Base-by-base conservation (phyloP, 2,329 filamentous ascomycete genomes). In the Chaetomiaceae sp. region DNA sequence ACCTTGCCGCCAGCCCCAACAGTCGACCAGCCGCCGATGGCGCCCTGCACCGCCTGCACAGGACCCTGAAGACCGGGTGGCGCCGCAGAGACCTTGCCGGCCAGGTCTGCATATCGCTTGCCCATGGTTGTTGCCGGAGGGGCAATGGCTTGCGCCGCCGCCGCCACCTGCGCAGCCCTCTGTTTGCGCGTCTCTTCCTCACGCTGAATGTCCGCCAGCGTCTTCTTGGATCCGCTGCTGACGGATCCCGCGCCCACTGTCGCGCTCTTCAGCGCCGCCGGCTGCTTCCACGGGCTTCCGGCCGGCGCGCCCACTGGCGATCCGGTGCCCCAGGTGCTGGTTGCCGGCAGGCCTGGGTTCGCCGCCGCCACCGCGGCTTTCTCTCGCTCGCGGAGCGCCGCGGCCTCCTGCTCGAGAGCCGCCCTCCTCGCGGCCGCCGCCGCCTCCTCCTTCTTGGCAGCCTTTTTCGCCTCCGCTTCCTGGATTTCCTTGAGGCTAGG, bases 401-500 rank as follows among this genome's bases (percentile, higher is more conserved):
- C 66, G 68, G 79, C 69, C 61, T 97, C 91, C 62, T 88, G 87
- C 66, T 97, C 89, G 9, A 88, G 78, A 14, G 82, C 76, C 38
- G 83, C 83, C 56, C 86, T 87, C 56, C 90, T 85, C 50, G 84
- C 78, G 34, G 87, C 84, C 29, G 83, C 82, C 14, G 87, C 88
- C 44, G 81, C 70, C 60, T 93, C 88, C 61, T 97, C 91, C 11
- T 81, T 83, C 67, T 94, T 87, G 42, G 91, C 91, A 10, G 90
- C 90, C 64, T 93, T 94, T 61, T 86, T 88, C 29, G 91, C 91
- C 65, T 98, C 93, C 4, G 88, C 84, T 65, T 95, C 91, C 65
- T 98, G 93, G 19, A 98, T 98, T 62, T 98, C 90, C 68, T 89
- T 95, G 52, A 98, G 72, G 50, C 90, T 96, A 2, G 91, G 93